Evolutionary conservation across 2,329 filamentous ascomycete genomes (phyloP).

Genomic region (Beauveria scarabaeidicola): DNA sequence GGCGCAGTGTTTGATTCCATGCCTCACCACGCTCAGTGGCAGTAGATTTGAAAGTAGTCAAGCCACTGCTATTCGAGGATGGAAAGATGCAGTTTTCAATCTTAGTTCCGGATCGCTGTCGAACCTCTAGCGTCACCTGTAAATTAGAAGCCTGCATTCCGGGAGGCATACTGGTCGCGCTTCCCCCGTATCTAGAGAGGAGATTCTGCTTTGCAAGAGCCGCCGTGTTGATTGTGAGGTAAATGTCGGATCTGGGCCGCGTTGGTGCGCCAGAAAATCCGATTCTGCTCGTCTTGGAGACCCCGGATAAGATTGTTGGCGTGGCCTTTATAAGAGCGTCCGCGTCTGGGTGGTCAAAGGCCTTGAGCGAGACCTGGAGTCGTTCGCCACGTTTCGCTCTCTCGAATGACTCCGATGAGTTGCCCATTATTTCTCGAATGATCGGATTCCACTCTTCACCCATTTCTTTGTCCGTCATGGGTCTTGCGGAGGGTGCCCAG

Average conservation of each 20-base stretch:
- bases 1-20: slow-evolving; percentile 83
- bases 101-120: slow-evolving; percentile 66
- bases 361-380: slow-evolving; percentile 68
- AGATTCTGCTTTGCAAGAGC: slow-evolving; percentile 68
- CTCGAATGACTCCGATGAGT: slow-evolving; percentile 63
- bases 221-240: slow-evolving; percentile 74
- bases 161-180: slow-evolving; percentile 60
- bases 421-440: slow-evolving; percentile 65
- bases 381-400: slow-evolving; percentile 65
- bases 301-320: slow-evolving; percentile 75
- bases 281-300: slow-evolving; percentile 77
- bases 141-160: slow-evolving; percentile 62
- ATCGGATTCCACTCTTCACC: slow-evolving; percentile 64
- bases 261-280: slow-evolving; percentile 90
- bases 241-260: slow-evolving; percentile 86
- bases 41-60: slow-evolving; percentile 84
- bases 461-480: slow-evolving; percentile 43
- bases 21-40: slow-evolving; percentile 68
- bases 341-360: slow-evolving; percentile 70
- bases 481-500: slow-evolving; percentile 57
- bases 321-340: slow-evolving; percentile 76
- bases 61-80: slow-evolving; percentile 67
- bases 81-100: slow-evolving; percentile 84
- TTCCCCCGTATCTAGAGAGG: slow-evolving; percentile 60
- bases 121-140: slow-evolving; percentile 83